A percentile compares a stretch with the other conserved stretches of the same genome.
phyloP scores from a whole-genome alignment of 306 rosid species.

The Hylodesmum podocarpum region DNA sequence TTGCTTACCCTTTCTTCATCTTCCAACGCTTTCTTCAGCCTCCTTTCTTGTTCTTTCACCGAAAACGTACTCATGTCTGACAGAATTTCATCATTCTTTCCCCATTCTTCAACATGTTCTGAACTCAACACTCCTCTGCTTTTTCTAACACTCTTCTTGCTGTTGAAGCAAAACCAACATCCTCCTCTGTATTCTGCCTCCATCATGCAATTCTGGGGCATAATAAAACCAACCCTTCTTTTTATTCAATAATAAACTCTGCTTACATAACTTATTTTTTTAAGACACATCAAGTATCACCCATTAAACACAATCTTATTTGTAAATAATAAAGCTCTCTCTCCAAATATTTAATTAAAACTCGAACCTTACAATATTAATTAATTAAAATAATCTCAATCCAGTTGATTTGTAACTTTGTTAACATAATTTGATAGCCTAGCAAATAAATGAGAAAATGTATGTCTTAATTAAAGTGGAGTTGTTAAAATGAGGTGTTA shows the following conservation, averaged over 20 bases:
- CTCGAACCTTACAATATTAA: too few relatives aligned
- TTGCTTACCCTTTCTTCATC: constrained; percentile 45
- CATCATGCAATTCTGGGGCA: constrained; percentile 23
- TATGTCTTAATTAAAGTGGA: not conserved
- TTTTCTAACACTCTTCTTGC: constrained; percentile 31
- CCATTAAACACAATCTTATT: too few relatives aligned
- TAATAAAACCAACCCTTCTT: not conserved
- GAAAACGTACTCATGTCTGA: constrained; percentile 60
- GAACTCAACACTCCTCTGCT: not conserved
- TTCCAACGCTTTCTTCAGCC: constrained; percentile 57
- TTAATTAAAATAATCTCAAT: too few relatives aligned
- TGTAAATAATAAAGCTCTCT: too few relatives aligned
- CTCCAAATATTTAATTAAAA: too few relatives aligned
- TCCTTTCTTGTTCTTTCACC: constrained; percentile 53
- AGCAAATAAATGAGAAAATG: not conserved
- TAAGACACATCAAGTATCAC: too few relatives aligned
- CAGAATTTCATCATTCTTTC: constrained; percentile 40
- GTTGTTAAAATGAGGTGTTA: constrained; percentile 1
- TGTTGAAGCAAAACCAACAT: constrained; percentile 56
- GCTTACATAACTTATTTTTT: too few relatives aligned
- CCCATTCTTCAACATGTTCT: constrained; percentile 32
- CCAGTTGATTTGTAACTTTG: too few relatives aligned
- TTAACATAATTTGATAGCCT: not conserved
- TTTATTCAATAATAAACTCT: not conserved
- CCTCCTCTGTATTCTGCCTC: constrained; percentile 36